Conservation (phyloP, 1,284 basidiomycete species). For the Cryptococcus amylolentus region DNA sequence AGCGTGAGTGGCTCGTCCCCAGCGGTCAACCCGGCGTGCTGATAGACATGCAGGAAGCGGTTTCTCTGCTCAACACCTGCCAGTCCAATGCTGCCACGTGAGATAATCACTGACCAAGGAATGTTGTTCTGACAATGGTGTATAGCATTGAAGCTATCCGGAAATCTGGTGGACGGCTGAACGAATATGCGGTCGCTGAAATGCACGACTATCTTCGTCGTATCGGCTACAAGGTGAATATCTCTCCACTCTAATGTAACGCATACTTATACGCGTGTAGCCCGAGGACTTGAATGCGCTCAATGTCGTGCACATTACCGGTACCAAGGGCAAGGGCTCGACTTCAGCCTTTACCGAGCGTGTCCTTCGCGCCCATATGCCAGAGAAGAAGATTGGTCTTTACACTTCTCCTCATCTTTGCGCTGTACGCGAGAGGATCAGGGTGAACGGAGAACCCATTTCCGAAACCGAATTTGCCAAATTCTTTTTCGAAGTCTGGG, state of each 20-base stretch:
- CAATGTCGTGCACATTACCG: conserved; percentile 95
- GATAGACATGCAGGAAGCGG: conserved; percentile 59
- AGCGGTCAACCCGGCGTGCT: neutral
- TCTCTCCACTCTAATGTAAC: neutral
- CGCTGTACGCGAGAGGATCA: conserved; percentile 91
- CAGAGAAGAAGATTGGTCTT: conserved; percentile 55
- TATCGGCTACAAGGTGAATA: conserved; percentile 77
- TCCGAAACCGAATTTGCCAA: conserved; percentile 82
- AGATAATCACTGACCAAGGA: conserved; percentile 8
- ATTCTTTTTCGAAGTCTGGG: conserved; percentile 98
- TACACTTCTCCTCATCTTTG: conserved; percentile 98
- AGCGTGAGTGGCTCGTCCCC: conserved; percentile 14
- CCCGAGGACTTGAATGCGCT: conserved; percentile 77
- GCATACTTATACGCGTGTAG: conserved; percentile 48
- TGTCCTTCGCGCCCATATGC: conserved; percentile 38
- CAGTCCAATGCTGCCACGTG: conserved; percentile 86
- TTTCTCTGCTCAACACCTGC: conserved; percentile 82
- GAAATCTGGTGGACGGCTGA: conserved; percentile 67
- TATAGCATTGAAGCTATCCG: conserved; percentile 69
- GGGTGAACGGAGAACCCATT: conserved; percentile 86
- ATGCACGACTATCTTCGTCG: conserved; percentile 85
- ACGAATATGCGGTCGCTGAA: conserved; percentile 73
- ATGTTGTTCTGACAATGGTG: neutral
- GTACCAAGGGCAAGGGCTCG: conserved; percentile 98
- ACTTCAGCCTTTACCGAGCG: conserved; percentile 84